Conservation (phyloP, 495 filamentous ascomycete species). For the Tuber indicum region DNA sequence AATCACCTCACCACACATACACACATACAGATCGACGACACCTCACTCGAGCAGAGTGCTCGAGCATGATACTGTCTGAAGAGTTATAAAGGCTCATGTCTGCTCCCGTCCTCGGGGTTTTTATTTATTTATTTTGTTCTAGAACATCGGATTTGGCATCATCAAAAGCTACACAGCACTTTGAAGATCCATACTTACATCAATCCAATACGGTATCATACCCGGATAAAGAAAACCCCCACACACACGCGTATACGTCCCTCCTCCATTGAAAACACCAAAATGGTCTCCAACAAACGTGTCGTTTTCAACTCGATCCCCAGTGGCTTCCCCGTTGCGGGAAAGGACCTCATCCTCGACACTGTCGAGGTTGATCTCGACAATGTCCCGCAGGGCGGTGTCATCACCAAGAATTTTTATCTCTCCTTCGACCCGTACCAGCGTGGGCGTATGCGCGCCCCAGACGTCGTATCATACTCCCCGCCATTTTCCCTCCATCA, state of each 20-base stretch:
- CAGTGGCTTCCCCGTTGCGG: conserved; percentile 59
- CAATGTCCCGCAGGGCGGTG: conserved; percentile 58
- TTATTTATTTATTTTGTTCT: neutral
- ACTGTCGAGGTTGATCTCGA: conserved; percentile 58
- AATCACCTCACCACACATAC: neutral
- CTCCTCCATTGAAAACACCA: neutral
- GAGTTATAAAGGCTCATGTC: neutral
- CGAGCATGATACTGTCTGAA: neutral
- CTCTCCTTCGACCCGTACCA: conserved; percentile 76
- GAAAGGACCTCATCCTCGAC: conserved; percentile 69
- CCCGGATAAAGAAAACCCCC: neutral
- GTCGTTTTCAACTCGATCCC: conserved; percentile 73
- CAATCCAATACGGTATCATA: neutral
- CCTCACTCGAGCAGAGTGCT: no score
- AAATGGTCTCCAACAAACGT: conserved; percentile 64
- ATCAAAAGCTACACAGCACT: neutral
- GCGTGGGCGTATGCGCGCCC: conserved; percentile 59
- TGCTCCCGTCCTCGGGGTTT: neutral
- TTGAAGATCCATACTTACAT: neutral
- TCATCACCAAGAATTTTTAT: conserved; percentile 66
- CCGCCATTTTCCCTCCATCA: conserved; percentile 53
- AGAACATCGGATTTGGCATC: neutral
- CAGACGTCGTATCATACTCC: conserved; percentile 55
- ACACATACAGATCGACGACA: neutral
- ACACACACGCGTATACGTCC: neutral